Evolutionary conservation across 306 rosid species (phyloP).

Genomic region (Cucurbita maxima): DNA sequence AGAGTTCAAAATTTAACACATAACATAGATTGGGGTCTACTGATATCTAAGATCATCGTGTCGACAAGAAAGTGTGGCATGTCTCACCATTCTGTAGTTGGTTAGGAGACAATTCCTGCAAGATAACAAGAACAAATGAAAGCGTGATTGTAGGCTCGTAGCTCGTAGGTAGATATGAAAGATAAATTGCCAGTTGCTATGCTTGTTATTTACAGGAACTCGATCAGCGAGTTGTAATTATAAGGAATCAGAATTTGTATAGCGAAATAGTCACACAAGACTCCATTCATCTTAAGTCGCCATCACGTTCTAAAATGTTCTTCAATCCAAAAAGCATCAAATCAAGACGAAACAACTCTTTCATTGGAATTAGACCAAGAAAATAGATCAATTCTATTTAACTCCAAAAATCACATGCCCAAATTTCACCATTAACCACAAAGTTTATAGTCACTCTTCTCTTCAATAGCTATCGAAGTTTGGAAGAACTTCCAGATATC

Average conservation of each 20-base stretch:
- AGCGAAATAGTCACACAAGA: background rate
- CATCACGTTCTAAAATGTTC: background rate
- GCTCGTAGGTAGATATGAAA: background rate
- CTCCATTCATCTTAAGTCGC: background rate
- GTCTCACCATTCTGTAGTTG: constrained; percentile 84
- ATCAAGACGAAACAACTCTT: background rate
- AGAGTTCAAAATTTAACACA: background rate
- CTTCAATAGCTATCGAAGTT: background rate
- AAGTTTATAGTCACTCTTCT: background rate
- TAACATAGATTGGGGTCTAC: background rate
- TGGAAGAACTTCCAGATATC: background rate
- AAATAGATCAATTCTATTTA: background rate
- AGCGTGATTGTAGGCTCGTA: background rate
- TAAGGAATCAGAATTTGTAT: background rate
- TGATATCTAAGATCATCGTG: background rate
- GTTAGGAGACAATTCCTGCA: constrained; percentile 84
- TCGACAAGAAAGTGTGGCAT: background rate
- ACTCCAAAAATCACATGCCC: background rate
- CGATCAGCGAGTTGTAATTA: background rate
- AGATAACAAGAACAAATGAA: constrained; percentile 19
- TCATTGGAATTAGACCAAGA: background rate
- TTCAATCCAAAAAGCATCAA: background rate
- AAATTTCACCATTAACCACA: background rate
- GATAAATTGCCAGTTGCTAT: background rate
- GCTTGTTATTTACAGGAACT: background rate